Percentiles rank a stretch among this genome's conserved stretches.
Conservation (phyloP, 331 rosid genomes). For the Pyracantha coccinea region DNA sequence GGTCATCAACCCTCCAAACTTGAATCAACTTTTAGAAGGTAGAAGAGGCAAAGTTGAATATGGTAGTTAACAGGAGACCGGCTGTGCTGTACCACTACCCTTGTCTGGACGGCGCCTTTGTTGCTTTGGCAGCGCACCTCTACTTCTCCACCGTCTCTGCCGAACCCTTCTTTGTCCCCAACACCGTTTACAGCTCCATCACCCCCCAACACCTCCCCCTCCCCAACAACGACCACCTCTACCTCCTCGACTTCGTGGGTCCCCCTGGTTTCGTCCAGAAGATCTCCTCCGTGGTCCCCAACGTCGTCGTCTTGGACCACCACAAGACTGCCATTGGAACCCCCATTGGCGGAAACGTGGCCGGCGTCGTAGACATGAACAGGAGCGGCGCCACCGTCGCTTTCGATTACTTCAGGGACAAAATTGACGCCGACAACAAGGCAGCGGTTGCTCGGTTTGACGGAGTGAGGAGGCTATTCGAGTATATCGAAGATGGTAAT, state of each 20-base stretch:
- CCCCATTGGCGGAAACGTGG: slow-evolving; percentile 33
- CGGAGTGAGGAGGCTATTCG: slow-evolving; percentile 37
- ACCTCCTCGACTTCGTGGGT: slow-evolving; percentile 82
- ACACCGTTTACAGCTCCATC: slow-evolving; percentile 64
- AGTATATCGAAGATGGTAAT: slow-evolving; percentile 84
- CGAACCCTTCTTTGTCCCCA: slow-evolving; percentile 60
- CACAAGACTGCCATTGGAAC: slow-evolving; percentile 72
- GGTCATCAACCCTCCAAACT: no score
- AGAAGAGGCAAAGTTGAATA: no score
- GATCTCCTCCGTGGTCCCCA: slow-evolving; percentile 41
- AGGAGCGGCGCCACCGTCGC: slow-evolving; percentile 96
- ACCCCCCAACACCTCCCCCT: slow-evolving; percentile 47
- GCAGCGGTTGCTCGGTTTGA: slow-evolving; percentile 36
- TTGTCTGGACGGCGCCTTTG: slow-evolving; percentile 84
- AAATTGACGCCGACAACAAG: slow-evolving; percentile 3
- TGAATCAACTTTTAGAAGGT: no score
- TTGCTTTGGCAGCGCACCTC: slow-evolving; percentile 90
- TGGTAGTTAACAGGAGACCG: slow-evolving; percentile 6
- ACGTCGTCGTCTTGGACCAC: slow-evolving; percentile 81
- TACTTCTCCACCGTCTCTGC: slow-evolving; percentile 56
- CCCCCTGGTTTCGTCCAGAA: slow-evolving; percentile 61
- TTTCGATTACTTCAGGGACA: slow-evolving; percentile 61
- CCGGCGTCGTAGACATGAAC: slow-evolving; percentile 50
- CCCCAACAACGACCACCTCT: slow-evolving; percentile 43
- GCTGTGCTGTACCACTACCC: slow-evolving; percentile 88